These are phyloP conservation scores for Arachis stenosperma DNA, from an alignment of 306 rosid genomes.

Conservation along the genomic window DNA sequence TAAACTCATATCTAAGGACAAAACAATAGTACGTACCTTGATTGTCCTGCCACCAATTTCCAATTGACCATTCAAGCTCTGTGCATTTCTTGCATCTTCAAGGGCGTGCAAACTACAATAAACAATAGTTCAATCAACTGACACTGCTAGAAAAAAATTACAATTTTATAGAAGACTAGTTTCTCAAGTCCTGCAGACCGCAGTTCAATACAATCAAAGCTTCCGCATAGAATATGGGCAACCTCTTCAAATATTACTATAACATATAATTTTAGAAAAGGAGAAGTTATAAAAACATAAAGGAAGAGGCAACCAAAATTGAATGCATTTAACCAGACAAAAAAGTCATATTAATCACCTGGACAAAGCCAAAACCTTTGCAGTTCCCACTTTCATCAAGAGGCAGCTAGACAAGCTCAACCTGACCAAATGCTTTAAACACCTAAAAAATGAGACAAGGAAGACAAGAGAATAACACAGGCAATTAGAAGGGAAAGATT, in stretches of 20 bases:
- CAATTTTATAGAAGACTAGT: background rate
- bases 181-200: too few species aligned
- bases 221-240: constrained; percentile 27
- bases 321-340: constrained; percentile 16
- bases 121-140: constrained; percentile 40
- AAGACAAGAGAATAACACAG: constrained; percentile 22
- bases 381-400: constrained; percentile 82
- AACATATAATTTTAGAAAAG: too few species aligned
- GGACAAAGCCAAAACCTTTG: constrained; percentile 98
- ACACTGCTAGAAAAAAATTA: constrained; percentile 37
- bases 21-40: constrained; percentile 59
- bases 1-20: constrained; percentile 27
- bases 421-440: constrained; percentile 95
- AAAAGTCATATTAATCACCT: constrained; percentile 58
- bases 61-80: constrained; percentile 87
- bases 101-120: constrained; percentile 80
- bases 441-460: constrained; percentile 55
- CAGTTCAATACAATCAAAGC: background rate
- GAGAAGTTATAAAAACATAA: too few species aligned
- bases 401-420: constrained; percentile 94
- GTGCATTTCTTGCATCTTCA: constrained; percentile 90
- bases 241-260: too few species aligned
- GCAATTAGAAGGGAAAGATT: constrained; percentile 2
- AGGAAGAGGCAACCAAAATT: background rate
- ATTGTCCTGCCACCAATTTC: constrained; percentile 88